Evolutionary conservation across 306 rosid genomes (phyloP), one percentile per base, ranked within the genome.

Genomic region (Cicer chorassanicum): DNA sequence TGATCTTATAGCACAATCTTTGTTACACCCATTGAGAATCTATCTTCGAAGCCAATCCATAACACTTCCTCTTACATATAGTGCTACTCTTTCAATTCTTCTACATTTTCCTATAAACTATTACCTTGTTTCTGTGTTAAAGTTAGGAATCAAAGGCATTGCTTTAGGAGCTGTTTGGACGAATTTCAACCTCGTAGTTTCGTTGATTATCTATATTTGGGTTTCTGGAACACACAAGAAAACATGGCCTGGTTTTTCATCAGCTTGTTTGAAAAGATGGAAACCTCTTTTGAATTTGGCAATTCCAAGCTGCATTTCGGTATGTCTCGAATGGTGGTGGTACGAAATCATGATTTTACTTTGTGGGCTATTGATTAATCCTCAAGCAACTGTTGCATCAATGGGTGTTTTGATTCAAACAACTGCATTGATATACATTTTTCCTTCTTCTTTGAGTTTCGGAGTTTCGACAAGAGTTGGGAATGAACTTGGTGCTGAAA

Each of bases 291-390:
- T 91, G 74, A 83, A 71, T 64, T 18, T 94, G 29, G 91, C 98
- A 0, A 84, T 94, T 65, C 98, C 98, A 0, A 93, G 93, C 76
- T 93, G 98, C 82, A 21, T 93, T 56, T 94, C 98, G 0, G 98
- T 94, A 36, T 94, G 98, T 73, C 84, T 94, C 0, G 98, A 94
- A 54, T 94, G 98, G 98, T 94, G 98, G 98, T 94, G 98, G 98
- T 94, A 94, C n/a, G 98, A 94, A 80, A 88, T 94, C 76, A 94
- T 94, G 98, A 91, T 90, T 63, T 65, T 94, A n/a, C 77, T 94
- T 0, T 91, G 98, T 48, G 98, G 97, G 1, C 78, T 94, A 41
- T 85, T 94, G 59, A 59, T 90, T 18, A 85, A 91, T 46, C 98
- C 98, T 1, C 92, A 87, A 49, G 96, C 90, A 72, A 91, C 97